Evolutionary conservation across 2,329 filamentous ascomycete genomes (phyloP), one percentile per base, ranked within the genome.

Genomic region (Clonostachys solani): DNA sequence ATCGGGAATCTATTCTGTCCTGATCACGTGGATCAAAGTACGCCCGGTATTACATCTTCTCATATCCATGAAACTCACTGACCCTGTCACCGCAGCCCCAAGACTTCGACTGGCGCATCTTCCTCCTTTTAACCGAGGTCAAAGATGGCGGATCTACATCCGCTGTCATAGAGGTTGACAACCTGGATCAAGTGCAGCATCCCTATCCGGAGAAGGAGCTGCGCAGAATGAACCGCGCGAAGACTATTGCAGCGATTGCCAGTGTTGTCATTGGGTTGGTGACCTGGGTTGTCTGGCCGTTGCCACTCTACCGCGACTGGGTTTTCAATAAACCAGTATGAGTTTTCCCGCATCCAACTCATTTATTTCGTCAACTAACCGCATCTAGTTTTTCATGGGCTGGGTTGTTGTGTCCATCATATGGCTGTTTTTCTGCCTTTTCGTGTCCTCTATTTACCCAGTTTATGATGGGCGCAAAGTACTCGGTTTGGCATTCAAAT

Each of bases 101-200:
- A 29, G 82, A 88, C 55, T 94, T 94, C 68, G 86, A 95, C 71
- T 95, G 87, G 83, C 67, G 79, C 50, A 84, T 81, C 18, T 94
- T 94, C 89, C 77, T 79, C 56, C 72, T 71, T 3, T 92, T 95
- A 60, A 86, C 81, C 47, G 87, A 92, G 58, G 88, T 92, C 64
- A 77, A 81, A 45, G 86, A 90, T 44, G 69, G 89, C 18, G 81
- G 82, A 0, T 73, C 72, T 0, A 77, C 73, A 2, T 83, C 83
- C 0, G 71, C 85, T 42, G 60, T 88, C n/a, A 42, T 35, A 12
- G 86, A 90, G 47, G 69, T 85, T 2, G 87, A 90, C 55, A 71
- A 79, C 2, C 69, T 84, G 3, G 79, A 81, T 80, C 9, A 63
- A 60, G 2, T 59, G 55, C 19, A 59, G 59, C 10, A 68, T 73